Evolutionary conservation across 2,329 filamentous ascomycete species (phyloP).

Genomic region (Monosporascus cannonballus): DNA sequence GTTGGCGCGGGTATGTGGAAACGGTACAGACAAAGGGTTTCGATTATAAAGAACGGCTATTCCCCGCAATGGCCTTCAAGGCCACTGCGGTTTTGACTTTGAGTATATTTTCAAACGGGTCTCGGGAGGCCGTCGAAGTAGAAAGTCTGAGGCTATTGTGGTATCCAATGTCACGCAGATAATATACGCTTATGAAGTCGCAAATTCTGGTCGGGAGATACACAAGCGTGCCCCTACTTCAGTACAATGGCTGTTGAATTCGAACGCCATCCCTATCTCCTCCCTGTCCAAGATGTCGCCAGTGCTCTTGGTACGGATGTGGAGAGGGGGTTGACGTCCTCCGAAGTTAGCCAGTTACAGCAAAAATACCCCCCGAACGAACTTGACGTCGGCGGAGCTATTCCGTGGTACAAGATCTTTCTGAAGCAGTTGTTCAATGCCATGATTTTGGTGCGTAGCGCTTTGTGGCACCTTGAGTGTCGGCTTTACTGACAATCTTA

Average conservation of each 20-base stretch:
- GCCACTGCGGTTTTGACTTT: not conserved
- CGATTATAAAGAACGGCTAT: not conserved
- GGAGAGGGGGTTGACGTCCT: constrained; percentile 59
- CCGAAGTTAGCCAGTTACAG: constrained; percentile 53
- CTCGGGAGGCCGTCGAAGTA: not conserved
- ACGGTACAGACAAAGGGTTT: not conserved
- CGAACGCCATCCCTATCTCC: constrained; percentile 53
- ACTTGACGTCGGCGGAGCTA: constrained; percentile 60
- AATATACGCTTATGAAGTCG: constrained; percentile 10
- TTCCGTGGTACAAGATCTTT: constrained; percentile 67
- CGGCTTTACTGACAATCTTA: constrained; percentile 40
- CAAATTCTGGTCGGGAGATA: constrained; percentile 3
- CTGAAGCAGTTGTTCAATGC: constrained; percentile 70
- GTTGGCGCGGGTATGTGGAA: not conserved
- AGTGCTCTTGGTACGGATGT: constrained; percentile 55
- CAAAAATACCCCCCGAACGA: constrained; percentile 62
- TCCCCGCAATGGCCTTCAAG: not conserved
- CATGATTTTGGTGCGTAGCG: constrained; percentile 60
- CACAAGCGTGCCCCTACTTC: constrained; percentile 6
- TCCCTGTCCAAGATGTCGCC: constrained; percentile 56
- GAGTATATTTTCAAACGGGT: not conserved
- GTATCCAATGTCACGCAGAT: not conserved
- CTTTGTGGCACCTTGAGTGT: not conserved
- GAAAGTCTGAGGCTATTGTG: not conserved
- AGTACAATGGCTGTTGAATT: constrained; percentile 39